Percentiles rank a stretch among this genome's conserved stretches.
phyloP scores from a whole-genome alignment of 148 eudicot genomes.

The Nepenthes gracilis region DNA sequence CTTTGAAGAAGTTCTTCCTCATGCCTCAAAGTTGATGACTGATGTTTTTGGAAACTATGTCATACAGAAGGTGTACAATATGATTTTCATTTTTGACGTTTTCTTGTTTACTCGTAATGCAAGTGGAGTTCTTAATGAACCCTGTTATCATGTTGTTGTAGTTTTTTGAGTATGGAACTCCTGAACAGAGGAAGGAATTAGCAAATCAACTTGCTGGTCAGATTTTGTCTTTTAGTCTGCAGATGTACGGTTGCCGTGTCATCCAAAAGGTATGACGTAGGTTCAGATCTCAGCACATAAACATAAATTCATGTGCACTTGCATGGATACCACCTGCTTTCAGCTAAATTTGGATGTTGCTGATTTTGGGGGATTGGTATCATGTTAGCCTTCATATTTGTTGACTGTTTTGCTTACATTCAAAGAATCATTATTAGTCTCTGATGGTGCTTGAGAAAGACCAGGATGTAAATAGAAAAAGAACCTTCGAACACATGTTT shows the following conservation, averaged over 20 bases:
- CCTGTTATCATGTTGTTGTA: slow-evolving; percentile 12
- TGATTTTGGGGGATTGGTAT: no score
- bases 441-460: no score
- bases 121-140: no score
- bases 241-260: slow-evolving; percentile 99
- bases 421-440: no score
- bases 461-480: no score
- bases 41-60: slow-evolving; percentile 99
- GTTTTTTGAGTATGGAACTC: slow-evolving; percentile 85
- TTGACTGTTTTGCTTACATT: no score
- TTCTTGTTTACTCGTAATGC: no score
- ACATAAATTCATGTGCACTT: not conserved
- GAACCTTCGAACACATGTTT: no score
- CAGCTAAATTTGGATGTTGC: no score
- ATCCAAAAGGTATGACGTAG: slow-evolving; percentile 65
- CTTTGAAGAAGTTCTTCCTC: slow-evolving; percentile 76
- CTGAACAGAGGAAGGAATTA: slow-evolving; percentile 72
- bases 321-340: no score
- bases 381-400: no score
- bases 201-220: slow-evolving; percentile 67
- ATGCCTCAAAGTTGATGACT: slow-evolving; percentile 72
- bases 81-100: not conserved
- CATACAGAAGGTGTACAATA: slow-evolving; percentile 65
- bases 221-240: slow-evolving; percentile 70
- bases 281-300: no score